These are phyloP conservation scores for Linum lewisii DNA, from an alignment of 345 rosid species.

Conservation along the genomic window DNA sequence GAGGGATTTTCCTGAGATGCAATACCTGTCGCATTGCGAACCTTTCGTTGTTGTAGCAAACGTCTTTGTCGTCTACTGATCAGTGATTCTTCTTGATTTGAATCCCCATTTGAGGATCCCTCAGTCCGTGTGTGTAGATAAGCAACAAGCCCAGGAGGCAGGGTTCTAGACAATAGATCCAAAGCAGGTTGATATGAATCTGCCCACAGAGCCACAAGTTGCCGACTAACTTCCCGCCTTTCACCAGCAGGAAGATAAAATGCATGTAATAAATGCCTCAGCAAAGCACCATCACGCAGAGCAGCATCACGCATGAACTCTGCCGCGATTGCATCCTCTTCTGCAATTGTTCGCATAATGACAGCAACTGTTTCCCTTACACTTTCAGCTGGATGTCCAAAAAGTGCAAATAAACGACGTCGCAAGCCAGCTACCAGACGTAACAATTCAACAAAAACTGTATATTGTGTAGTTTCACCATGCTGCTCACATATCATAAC, in stretches of 20 bases:
- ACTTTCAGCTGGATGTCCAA: slow-evolving; percentile 99
- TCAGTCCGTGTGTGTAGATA: slow-evolving; percentile 89
- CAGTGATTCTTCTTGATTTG: slow-evolving; percentile 60
- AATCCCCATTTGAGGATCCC: slow-evolving; percentile 41
- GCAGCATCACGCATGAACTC: slow-evolving; percentile 99
- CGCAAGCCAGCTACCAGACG: slow-evolving; percentile 94
- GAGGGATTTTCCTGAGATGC: slow-evolving; percentile 53
- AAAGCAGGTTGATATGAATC: slow-evolving; percentile 98
- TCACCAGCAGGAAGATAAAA: slow-evolving; percentile 85
- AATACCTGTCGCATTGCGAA: slow-evolving; percentile 46
- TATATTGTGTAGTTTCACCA: slow-evolving; percentile 91
- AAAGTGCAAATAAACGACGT: slow-evolving; percentile 91
- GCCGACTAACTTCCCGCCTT: slow-evolving; percentile 91
- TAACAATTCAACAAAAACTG: slow-evolving; percentile 92
- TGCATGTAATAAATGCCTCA: slow-evolving; percentile 92
- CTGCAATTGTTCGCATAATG: slow-evolving; percentile 97
- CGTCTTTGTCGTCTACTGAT: slow-evolving; percentile 74
- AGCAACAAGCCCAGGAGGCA: slow-evolving; percentile 99
- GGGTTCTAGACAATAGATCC: slow-evolving; percentile 73
- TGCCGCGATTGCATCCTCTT: slow-evolving; percentile 99
- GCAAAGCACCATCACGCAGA: slow-evolving; percentile 92
- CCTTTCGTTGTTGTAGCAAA: slow-evolving; percentile 84
- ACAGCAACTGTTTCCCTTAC: slow-evolving; percentile 94
- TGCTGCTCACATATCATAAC: slow-evolving; percentile 98
- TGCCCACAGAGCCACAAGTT: slow-evolving; percentile 99